Percentiles rank a stretch among this genome's conserved stretches.
Evolutionary conservation across 2,329 filamentous ascomycete genomes (phyloP).

Genomic region (Aspergillus quadricinctus): DNA sequence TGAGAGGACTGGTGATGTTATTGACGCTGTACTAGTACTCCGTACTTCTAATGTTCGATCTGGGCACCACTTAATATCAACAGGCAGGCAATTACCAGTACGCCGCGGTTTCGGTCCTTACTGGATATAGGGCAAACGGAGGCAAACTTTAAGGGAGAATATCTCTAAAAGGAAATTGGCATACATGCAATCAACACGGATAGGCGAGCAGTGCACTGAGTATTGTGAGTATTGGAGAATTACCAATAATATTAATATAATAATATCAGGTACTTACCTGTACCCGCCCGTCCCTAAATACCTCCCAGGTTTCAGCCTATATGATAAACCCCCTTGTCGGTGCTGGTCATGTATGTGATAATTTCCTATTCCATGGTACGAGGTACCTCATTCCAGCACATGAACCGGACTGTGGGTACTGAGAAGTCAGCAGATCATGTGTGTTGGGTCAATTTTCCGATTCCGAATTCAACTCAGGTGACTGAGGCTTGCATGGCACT

Average conservation of each 20-base stretch:
- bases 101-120: not conserved
- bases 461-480: not conserved
- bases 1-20: too few species aligned
- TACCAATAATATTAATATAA: too few species aligned
- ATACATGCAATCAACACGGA: not conserved
- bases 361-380: not conserved
- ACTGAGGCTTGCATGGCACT: not conserved
- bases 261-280: not conserved
- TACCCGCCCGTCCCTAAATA: not conserved
- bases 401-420: not conserved
- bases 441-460: not conserved
- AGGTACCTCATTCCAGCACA: not conserved
- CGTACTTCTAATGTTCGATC: too few species aligned
- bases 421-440: not conserved
- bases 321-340: not conserved
- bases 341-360: not conserved
- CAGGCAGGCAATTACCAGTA: not conserved
- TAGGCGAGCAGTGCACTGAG: not conserved
- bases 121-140: not conserved
- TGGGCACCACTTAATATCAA: not conserved
- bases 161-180: not conserved
- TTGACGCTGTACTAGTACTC: too few species aligned
- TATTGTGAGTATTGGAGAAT: not conserved
- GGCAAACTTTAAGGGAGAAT: not conserved
- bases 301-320: too few species aligned